Base-by-base conservation (phyloP, 108 stramenopile genomes). In the Skeletonema menzelii region DNA sequence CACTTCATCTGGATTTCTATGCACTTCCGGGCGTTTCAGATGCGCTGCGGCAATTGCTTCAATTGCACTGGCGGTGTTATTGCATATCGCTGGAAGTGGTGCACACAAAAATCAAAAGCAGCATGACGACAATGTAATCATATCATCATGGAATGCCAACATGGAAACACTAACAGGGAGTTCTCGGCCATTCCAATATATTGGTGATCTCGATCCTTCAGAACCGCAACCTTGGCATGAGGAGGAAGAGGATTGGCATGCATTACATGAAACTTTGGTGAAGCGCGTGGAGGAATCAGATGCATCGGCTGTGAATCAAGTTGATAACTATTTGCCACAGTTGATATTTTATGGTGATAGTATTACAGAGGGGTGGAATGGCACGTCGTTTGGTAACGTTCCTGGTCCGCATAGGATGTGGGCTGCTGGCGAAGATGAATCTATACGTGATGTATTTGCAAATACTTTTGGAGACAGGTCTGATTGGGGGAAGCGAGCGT, bases 361-460 rank as follows among this genome's bases (percentile, higher is more conserved):
- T 47, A 77, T 77, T 15, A 77, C 77, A 12, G 77, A 77, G 46
- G 77, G 70, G 20, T 77, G 77, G 77, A 70, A 58, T 30, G 77
- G 70, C 7, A 77, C 77, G 13, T 70, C 77, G 20, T 66, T 77
- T 40, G 77, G 77, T 2, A 76, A 68, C 27, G 35, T 38, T 13
- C 75, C 75, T 19, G 61, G 67, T 0, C 47, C 46, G 28, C 59
- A 62, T 56, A 17, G 75, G 27, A 49, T 68, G 49, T 76, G 75
- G 75, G 30, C 31, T 11, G 20, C 2, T 49, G 32, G 24, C 2
- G 77, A 77, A 35, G 53, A 62, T 24, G 20, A 17, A 22, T 55
- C 57, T 14, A 61, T 70, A 59, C 63, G 77, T 11, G 17, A 60
- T 12, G 40, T 70, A 10, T 77, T 77, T 46, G 38, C 44, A 10